Evolutionary conservation across 2,329 filamentous ascomycete genomes (phyloP).

Genomic region (Neopestalotiopsis sp.): DNA sequence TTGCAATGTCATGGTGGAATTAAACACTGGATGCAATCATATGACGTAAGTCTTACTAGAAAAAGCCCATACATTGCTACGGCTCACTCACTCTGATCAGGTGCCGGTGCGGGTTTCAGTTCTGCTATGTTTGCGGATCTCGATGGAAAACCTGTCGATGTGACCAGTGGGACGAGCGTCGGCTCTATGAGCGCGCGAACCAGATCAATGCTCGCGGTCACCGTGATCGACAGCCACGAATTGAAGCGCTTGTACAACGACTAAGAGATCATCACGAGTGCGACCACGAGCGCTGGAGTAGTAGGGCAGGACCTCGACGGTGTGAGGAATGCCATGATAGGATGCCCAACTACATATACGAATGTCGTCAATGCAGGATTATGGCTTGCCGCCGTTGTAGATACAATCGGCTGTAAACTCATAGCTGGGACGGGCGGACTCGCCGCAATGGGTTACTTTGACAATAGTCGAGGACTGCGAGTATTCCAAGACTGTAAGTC

Average conservation of each 20-base stretch:
- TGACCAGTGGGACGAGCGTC: conserved; percentile 43
- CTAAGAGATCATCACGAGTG: conserved; percentile 48
- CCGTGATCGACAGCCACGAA: conserved; percentile 15
- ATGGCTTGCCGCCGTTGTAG: conserved; percentile 53
- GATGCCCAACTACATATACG: conserved; percentile 49
- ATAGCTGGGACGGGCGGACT: too few relatives aligned
- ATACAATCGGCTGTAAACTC: conserved; percentile 45
- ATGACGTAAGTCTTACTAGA: conserved; percentile 55
- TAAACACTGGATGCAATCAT: conserved; percentile 58
- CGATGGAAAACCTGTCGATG: conserved; percentile 48
- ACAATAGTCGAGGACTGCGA: too few relatives aligned
- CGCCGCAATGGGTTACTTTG: too few relatives aligned
- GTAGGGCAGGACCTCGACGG: conserved; percentile 12
- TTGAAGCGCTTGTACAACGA: conserved; percentile 30
- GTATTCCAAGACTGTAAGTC: too few relatives aligned
- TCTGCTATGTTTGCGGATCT: conserved; percentile 54
- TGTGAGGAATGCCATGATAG: conserved; percentile 31
- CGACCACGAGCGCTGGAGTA: conserved; percentile 41
- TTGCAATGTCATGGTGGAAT: conserved; percentile 55
- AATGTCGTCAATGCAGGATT: conserved; percentile 51
- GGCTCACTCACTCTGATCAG: conserved; percentile 34
- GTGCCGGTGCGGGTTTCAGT: conserved; percentile 52
- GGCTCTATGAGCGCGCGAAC: conserved; percentile 39
- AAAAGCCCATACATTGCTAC: neutral
- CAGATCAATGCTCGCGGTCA: conserved; percentile 35